These are phyloP conservation scores for Scopulariopsis brevicaulis DNA, from an alignment of 2,329 filamentous ascomycete species.

Conservation along the genomic window DNA sequence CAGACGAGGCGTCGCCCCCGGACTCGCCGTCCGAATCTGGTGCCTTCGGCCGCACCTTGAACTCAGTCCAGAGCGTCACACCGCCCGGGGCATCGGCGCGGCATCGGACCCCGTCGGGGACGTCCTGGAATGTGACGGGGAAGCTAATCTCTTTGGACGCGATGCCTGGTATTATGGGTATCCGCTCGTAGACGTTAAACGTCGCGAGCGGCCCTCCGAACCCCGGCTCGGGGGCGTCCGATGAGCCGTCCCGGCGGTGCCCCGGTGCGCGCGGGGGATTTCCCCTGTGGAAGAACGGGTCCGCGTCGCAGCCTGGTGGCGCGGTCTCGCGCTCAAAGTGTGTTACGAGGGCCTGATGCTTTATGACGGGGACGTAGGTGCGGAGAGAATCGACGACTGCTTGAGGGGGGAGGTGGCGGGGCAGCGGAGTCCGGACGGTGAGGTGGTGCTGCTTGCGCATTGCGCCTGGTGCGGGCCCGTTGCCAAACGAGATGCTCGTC, in stretches of 20 bases:
- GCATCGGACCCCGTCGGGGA: slow-evolving; percentile 26
- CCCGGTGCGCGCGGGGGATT: slow-evolving; percentile 12
- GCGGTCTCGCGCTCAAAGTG: slow-evolving; percentile 21
- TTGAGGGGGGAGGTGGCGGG: slow-evolving; percentile 21
- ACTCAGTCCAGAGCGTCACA: slow-evolving; percentile 28
- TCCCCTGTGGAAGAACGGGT: slow-evolving; percentile 27
- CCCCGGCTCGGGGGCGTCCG: slow-evolving; percentile 12
- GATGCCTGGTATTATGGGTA: slow-evolving; percentile 25
- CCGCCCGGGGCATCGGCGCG: slow-evolving; percentile 29
- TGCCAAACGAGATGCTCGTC: background rate
- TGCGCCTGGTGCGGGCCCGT: background rate
- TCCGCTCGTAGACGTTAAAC: slow-evolving; percentile 18
- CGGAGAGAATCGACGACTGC: slow-evolving; percentile 26
- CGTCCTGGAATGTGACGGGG: slow-evolving; percentile 30
- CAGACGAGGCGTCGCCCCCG: background rate
- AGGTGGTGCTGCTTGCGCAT: slow-evolving; percentile 11
- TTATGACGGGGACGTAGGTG: slow-evolving; percentile 27
- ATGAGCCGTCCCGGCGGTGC: slow-evolving; percentile 8
- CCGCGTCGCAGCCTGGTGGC: slow-evolving; percentile 19
- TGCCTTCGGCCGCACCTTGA: slow-evolving; percentile 6
- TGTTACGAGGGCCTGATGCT: slow-evolving; percentile 23
- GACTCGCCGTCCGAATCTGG: background rate
- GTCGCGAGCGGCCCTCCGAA: slow-evolving; percentile 15
- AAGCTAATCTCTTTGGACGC: slow-evolving; percentile 26
- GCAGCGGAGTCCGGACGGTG: slow-evolving; percentile 28